Conservation (phyloP, 345 rosid genomes). For the Citrus cavaleriei region DNA sequence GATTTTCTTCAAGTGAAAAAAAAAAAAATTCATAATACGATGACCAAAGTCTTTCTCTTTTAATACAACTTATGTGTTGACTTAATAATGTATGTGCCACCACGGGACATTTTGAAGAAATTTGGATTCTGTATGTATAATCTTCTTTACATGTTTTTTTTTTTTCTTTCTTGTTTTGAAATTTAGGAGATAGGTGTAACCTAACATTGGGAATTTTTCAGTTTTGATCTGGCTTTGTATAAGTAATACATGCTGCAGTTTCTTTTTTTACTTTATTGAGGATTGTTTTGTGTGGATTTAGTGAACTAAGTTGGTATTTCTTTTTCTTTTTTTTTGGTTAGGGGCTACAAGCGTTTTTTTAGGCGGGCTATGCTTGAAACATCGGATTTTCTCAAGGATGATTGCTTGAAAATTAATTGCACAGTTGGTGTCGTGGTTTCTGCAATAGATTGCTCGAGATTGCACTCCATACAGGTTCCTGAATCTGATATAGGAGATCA, state of each 20-base stretch:
- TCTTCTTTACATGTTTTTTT: neutral
- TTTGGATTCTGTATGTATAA: neutral
- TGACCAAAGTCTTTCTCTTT: too few species aligned
- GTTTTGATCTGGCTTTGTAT: neutral
- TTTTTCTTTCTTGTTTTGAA: neutral
- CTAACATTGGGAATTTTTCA: neutral
- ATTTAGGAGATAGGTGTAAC: neutral
- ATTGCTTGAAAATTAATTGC: slow-evolving; percentile 84
- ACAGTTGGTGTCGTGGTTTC: slow-evolving; percentile 95
- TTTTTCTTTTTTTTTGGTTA: slow-evolving; percentile 17
- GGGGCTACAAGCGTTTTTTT: slow-evolving; percentile 96
- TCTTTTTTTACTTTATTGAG: neutral
- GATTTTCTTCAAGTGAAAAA: neutral
- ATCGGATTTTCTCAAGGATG: slow-evolving; percentile 84
- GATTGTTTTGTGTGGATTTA: neutral
- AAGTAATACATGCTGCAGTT: too few species aligned
- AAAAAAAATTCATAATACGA: too few species aligned
- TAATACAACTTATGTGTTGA: too few species aligned
- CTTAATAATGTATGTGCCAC: too few species aligned
- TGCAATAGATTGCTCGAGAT: slow-evolving; percentile 69
- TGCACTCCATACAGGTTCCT: slow-evolving; percentile 80
- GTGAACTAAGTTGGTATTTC: neutral
- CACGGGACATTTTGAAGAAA: neutral
- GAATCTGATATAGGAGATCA: slow-evolving; percentile 84
- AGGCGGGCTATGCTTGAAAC: slow-evolving; percentile 71